Conservation (phyloP, 2,329 filamentous ascomycete species). For the Coniochaeta hoffmannii region DNA sequence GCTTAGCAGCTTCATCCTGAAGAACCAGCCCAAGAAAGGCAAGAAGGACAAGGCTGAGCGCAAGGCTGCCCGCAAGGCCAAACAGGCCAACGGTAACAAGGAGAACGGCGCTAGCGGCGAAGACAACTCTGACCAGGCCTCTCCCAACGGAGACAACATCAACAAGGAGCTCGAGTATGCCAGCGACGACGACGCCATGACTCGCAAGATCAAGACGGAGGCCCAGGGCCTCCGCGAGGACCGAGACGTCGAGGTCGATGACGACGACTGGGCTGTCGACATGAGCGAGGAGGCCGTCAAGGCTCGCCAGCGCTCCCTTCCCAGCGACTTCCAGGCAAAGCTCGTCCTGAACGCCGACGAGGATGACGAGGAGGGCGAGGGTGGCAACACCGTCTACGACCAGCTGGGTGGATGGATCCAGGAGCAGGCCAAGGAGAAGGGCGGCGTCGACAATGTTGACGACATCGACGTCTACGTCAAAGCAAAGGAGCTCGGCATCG, state of each 20-base stretch:
- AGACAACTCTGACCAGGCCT: slow-evolving; percentile 29
- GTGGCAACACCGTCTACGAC: slow-evolving; percentile 73
- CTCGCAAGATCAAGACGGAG: slow-evolving; percentile 69
- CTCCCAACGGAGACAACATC: slow-evolving; percentile 30
- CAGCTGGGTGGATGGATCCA: slow-evolving; percentile 90
- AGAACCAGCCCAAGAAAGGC: slow-evolving; percentile 87
- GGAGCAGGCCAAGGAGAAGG: slow-evolving; percentile 61
- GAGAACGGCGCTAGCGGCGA: slow-evolving; percentile 55
- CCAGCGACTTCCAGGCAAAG: slow-evolving; percentile 90
- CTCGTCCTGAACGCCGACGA: slow-evolving; percentile 72
- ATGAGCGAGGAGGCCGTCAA: slow-evolving; percentile 93
- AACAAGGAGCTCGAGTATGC: slow-evolving; percentile 56
- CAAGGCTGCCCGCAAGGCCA: slow-evolving; percentile 87
- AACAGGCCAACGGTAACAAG: slow-evolving; percentile 63
- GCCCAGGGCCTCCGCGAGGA: slow-evolving; percentile 36
- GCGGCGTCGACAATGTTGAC: slow-evolving; percentile 69
- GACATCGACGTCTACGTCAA: slow-evolving; percentile 93
- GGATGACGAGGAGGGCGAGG: slow-evolving; percentile 75
- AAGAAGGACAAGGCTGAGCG: slow-evolving; percentile 95
- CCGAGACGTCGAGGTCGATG: slow-evolving; percentile 52
- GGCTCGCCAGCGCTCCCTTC: slow-evolving; percentile 86
- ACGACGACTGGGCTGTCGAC: slow-evolving; percentile 93
- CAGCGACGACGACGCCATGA: slow-evolving; percentile 73
- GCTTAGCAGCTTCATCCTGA: slow-evolving; percentile 93
- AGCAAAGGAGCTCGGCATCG: slow-evolving; percentile 92